Percentiles rank a stretch among this genome's conserved stretches.
Evolutionary conservation across 2,329 filamentous ascomycete genomes (phyloP).

Genomic region (Xylaria sp.): DNA sequence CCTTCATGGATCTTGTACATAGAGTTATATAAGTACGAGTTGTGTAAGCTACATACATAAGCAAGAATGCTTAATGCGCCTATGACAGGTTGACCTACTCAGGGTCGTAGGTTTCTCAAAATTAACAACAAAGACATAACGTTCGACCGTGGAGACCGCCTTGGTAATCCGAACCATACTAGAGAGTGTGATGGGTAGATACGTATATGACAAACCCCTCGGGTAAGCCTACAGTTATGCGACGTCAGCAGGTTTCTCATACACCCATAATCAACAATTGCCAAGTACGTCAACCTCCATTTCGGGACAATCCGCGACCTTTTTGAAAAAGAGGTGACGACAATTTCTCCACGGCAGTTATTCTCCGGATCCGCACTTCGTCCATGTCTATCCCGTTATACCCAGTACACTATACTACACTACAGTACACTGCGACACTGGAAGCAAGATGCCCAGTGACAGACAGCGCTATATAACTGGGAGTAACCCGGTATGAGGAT

Average conservation of each 20-base stretch:
- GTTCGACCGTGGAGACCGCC: background rate
- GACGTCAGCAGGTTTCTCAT: background rate
- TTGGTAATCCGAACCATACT: background rate
- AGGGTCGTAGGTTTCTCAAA: background rate
- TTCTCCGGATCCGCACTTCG: background rate
- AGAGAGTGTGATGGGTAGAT: background rate
- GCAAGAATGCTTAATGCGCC: background rate
- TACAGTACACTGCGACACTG: background rate
- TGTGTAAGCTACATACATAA: background rate
- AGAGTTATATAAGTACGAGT: background rate
- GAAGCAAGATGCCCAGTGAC: too few species aligned
- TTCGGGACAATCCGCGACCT: background rate
- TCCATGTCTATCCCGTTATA: background rate
- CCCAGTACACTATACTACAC: background rate
- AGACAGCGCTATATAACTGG: too few species aligned
- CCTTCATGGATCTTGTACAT: background rate
- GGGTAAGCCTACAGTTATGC: background rate
- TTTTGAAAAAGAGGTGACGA: background rate
- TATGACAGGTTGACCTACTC: background rate
- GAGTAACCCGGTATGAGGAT: background rate
- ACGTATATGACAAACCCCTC: background rate
- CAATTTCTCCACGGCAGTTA: slow-evolving; percentile 13
- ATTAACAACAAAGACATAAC: background rate
- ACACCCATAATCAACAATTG: background rate
- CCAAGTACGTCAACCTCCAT: too few species aligned